phyloP scores from a whole-genome alignment of 2,329 filamentous ascomycete species.

The Fusarium nurragi region DNA sequence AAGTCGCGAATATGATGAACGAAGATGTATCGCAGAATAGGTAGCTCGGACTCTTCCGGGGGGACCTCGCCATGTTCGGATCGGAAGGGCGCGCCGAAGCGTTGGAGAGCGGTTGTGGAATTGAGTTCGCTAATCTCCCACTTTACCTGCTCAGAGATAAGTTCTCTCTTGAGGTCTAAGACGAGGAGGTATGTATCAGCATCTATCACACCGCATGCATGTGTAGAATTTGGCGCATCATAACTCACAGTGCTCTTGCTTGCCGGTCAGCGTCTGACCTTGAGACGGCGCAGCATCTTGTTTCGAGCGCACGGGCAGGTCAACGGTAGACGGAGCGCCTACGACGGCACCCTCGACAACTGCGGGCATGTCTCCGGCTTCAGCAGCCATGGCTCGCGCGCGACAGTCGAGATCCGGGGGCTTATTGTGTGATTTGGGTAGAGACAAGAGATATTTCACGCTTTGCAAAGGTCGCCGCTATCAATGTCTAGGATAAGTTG shows the following conservation, averaged over 20 bases:
- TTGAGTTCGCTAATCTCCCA: constrained; percentile 93
- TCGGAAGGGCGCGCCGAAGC: constrained; percentile 94
- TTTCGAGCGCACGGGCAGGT: constrained; percentile 48
- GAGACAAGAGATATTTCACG: not conserved
- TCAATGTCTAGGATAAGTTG: constrained; percentile 20
- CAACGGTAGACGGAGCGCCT: constrained; percentile 25
- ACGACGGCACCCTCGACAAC: constrained; percentile 32
- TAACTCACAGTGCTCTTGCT: constrained; percentile 92
- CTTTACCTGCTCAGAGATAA: constrained; percentile 88
- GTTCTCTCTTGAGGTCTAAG: constrained; percentile 88
- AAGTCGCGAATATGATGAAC: constrained; percentile 98
- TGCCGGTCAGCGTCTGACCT: constrained; percentile 77
- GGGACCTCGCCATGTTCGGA: constrained; percentile 93
- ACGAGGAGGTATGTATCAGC: constrained; percentile 19
- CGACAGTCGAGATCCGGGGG: constrained; percentile 12
- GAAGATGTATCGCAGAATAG: constrained; percentile 94
- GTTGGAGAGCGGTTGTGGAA: constrained; percentile 90
- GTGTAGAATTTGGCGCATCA: not conserved
- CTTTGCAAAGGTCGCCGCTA: constrained; percentile 2
- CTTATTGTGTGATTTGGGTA: constrained; percentile 3
- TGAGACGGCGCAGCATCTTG: constrained; percentile 49
- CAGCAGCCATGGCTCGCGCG: constrained; percentile 43
- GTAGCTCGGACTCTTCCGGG: constrained; percentile 91
- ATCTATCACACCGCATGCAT: not conserved
- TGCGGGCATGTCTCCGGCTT: constrained; percentile 40